Evolutionary conservation across 441 rosid species (phyloP), one percentile per base, ranked within the genome.

Genomic region (Eruca vesicaria): DNA sequence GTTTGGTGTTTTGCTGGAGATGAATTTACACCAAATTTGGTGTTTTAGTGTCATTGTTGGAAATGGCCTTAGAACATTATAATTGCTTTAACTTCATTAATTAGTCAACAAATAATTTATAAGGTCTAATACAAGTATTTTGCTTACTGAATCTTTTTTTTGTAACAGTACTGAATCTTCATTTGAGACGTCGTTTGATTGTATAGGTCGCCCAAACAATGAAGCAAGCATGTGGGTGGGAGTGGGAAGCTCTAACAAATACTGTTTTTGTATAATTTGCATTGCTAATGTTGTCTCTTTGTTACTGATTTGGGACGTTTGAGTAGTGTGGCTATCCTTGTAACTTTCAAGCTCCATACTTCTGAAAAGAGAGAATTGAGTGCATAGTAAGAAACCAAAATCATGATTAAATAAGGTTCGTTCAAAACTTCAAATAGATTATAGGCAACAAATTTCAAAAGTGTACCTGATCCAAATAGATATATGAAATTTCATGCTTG

Each of bases 231-330:
- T n/a, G n/a, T n/a, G n/a, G 12, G 71, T 76, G 45, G 69, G 66
- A 55, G 56, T 55, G 21, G 11, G 38, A 55, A 76, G 53, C 33
- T 63, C 64, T 50, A 50, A 50, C 69, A 29, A 53, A 75, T 11
- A 68, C 58, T 53, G 58, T 48, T 75, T 58, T 48, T 50, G 56
- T 50, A 50, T 50, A 50, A 50, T 21, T 50, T 50, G 69, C 9
- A 62, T 68, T 19, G 38, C 18, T 12, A 19, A 75, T 53, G 28
- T 31, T 60, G 73, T 76, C 53, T 56, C 7, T 64, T 63, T 69
- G 52, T 19, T 57, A 76, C 79, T 56, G 60, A 55, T 69, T 76
- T 55, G 43, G 60, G 69, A 76, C 79, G 79, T 76, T 58, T 63
- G 60, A 56, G 70, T 55, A 63, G 18, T 15, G 59, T 61, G 66